phyloP scores from a whole-genome alignment of 1,284 basidiomycete genomes.

The Sphaerobolus stellatus region DNA sequence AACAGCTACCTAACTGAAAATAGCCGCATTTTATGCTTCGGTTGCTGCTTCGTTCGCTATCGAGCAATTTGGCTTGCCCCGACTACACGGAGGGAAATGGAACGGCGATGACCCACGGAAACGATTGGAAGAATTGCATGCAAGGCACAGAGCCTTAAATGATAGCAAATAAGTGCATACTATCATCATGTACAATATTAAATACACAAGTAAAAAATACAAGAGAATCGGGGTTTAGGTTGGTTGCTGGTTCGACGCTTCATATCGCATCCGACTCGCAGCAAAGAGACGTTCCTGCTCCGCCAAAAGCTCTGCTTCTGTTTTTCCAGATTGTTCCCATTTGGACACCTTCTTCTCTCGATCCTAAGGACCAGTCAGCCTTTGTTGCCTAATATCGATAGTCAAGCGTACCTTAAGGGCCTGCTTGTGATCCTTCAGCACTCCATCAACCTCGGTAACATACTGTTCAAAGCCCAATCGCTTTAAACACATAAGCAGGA shows the following conservation, averaged over 20 bases:
- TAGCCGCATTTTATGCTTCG: constrained; percentile 70
- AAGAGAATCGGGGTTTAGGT: too few relatives aligned
- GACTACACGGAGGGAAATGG: constrained; percentile 54
- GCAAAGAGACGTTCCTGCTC: constrained; percentile 93
- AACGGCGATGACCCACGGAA: constrained; percentile 62
- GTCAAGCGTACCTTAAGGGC: constrained; percentile 74
- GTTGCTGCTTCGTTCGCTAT: constrained; percentile 83
- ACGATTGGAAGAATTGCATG: constrained; percentile 53
- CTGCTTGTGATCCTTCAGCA: constrained; percentile 93
- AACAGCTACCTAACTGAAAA: constrained; percentile 9
- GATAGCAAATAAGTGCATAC: too few relatives aligned
- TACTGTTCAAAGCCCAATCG: constrained; percentile 89
- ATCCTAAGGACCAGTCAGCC: constrained; percentile 46
- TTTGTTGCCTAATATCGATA: constrained; percentile 15
- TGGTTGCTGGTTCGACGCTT: constrained; percentile 9
- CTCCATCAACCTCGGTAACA: constrained; percentile 85
- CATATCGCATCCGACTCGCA: constrained; percentile 54
- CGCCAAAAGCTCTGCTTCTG: constrained; percentile 85
- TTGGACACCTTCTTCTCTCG: constrained; percentile 88
- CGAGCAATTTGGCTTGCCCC: constrained; percentile 78
- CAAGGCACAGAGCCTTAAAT: too few relatives aligned
- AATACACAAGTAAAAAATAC: too few relatives aligned
- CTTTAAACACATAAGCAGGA: constrained; percentile 37
- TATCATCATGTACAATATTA: too few relatives aligned
- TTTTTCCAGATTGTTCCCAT: constrained; percentile 87